Evolutionary conservation across 176 grass and related monocot genomes (phyloP), one percentile per base, ranked within the genome.

Genomic region (Pharus latifolius): DNA sequence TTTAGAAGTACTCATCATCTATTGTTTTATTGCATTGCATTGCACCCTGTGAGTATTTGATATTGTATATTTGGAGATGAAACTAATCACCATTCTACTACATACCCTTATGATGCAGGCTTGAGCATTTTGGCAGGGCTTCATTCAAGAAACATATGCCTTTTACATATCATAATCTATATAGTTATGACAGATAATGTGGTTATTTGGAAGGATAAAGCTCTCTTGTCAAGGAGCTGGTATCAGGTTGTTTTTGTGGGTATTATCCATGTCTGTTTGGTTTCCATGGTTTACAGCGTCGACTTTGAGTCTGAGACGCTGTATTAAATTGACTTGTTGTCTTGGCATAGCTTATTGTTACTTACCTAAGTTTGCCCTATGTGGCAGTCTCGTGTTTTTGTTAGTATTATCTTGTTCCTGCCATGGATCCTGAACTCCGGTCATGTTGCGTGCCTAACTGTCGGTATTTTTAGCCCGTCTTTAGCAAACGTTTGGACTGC

Each of bases 161-260:
- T 16, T 25, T 68, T 49, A 46, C 75, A 0, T 80, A 80, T 47
- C 50, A 67, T 67, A 64, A 45, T 50, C 47, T 85, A 70, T 44
- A 66, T 57, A 76, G 70, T 85, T 40, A 61, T 80, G 63, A 75
- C 70, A 62, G 52, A 78, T 82, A 70, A 54, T 75, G 37, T 85
- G 63, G 45, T 10, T 85, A 55, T 63, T 80, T 1, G 17, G 24
- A n/a, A 69, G 35, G 59, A 72, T 73, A 38, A 75, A 64, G 83
- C 83, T 80, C 64, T 65, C 47, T 76, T 37, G 46, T 63, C 4
- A 22, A 41, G 40, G 77, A 64, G 77, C 63, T 76, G 63, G 63
- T 75, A 76, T 57, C 77, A 75, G 83, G 70, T 67, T 85, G 77
- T 76, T 80, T 85, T 64, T 40, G 48, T 76, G 77, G 58, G 64